Conservation (phyloP, 805 yeast species). For the Schizosaccharomyces octosporus region DNA sequence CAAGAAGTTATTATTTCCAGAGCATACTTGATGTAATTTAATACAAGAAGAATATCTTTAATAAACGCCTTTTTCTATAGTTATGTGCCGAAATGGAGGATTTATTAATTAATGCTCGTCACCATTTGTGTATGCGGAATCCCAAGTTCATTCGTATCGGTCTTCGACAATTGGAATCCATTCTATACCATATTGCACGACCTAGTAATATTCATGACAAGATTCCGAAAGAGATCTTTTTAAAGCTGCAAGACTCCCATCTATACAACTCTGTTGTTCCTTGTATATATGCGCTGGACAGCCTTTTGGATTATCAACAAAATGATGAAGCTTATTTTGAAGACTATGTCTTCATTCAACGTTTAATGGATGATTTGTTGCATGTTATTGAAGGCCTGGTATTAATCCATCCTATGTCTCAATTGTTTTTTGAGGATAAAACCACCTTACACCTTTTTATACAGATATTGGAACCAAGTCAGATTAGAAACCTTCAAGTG, state of each 20-base stretch:
- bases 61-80: neutral
- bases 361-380: neutral
- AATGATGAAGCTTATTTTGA: neutral
- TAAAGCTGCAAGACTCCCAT: neutral
- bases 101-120: neutral
- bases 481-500: neutral
- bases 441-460: neutral
- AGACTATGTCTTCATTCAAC: neutral
- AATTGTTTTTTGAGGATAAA: neutral
- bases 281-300: neutral
- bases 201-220: neutral
- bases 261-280: neutral
- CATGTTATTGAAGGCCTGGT: constrained; percentile 1
- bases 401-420: neutral
- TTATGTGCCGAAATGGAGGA: neutral
- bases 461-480: neutral
- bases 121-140: neutral
- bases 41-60: neutral
- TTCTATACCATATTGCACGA: neutral
- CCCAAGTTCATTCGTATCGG: neutral
- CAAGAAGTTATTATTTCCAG: neutral
- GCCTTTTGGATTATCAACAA: neutral
- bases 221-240: neutral
- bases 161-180: neutral
- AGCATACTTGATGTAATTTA: neutral